These are phyloP conservation scores for Tricholoma flavovirens DNA, from an alignment of 768 basidiomycete genomes.

Conservation along the genomic window DNA sequence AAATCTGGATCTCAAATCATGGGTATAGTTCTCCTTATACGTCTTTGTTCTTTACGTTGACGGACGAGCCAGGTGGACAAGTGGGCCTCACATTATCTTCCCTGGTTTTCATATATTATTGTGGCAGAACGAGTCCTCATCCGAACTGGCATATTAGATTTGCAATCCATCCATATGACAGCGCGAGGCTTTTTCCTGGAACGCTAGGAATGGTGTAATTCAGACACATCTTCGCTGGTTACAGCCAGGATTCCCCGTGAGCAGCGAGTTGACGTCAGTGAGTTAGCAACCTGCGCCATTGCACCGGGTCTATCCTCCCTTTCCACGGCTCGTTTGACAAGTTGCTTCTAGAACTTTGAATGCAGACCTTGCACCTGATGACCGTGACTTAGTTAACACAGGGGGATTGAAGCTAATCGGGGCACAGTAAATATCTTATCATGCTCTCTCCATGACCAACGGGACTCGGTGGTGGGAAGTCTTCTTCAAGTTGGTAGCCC, in stretches of 20 bases:
- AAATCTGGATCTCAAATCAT: not conserved
- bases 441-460: not conserved
- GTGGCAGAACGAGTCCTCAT: not conserved
- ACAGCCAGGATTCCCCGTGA: not conserved
- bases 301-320: not conserved
- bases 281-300: not conserved
- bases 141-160: not conserved
- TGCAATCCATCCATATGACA: not conserved
- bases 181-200: not conserved
- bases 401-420: not conserved
- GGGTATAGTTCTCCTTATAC: not conserved
- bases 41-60: not conserved
- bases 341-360: not conserved
- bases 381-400: not conserved
- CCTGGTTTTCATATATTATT: not conserved
- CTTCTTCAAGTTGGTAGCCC: too few species aligned
- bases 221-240: not conserved
- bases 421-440: not conserved
- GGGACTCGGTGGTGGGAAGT: not conserved
- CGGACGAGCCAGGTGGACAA: not conserved
- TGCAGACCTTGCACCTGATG: not conserved
- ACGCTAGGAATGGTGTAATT: not conserved
- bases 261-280: not conserved
- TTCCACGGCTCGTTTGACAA: not conserved
- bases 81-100: not conserved